Percentiles rank a stretch among this genome's conserved stretches.
These are phyloP conservation scores for Globisporangium iwayamae DNA, from an alignment of 352 stramenopile genomes.

Conservation along the genomic window DNA sequence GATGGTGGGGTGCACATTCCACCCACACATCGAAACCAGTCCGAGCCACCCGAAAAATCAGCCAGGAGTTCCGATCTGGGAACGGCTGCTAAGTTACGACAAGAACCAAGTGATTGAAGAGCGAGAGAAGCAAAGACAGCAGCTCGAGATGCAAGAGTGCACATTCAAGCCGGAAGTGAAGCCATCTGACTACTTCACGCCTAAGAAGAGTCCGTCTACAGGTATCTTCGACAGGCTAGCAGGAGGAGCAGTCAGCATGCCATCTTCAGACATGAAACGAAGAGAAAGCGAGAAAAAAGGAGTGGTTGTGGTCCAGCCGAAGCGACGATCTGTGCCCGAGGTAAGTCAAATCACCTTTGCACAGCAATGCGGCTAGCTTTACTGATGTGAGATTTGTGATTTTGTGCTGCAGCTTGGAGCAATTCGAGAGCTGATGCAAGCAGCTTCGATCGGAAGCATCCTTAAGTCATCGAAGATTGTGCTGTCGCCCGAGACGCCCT, in stretches of 20 bases:
- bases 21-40: slow-evolving; percentile 54
- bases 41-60: slow-evolving; percentile 27
- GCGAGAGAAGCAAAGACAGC: slow-evolving; percentile 64
- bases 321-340: slow-evolving; percentile 30
- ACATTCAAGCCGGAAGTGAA: slow-evolving; percentile 82
- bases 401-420: slow-evolving; percentile 10
- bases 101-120: slow-evolving; percentile 80
- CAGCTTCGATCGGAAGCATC: slow-evolving; percentile 36
- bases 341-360: slow-evolving; percentile 10
- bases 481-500: slow-evolving; percentile 18
- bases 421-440: slow-evolving; percentile 17
- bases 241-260: slow-evolving; percentile 24
- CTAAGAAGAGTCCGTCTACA: slow-evolving; percentile 32
- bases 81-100: slow-evolving; percentile 69
- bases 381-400: not conserved
- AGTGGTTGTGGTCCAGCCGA: slow-evolving; percentile 6
- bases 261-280: slow-evolving; percentile 28
- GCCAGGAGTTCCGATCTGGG: slow-evolving; percentile 56
- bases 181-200: slow-evolving; percentile 37
- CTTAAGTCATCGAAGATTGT: slow-evolving; percentile 43
- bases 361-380: not conserved
- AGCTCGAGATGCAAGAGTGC: slow-evolving; percentile 70
- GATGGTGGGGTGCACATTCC: slow-evolving; percentile 79
- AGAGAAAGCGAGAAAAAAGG: slow-evolving; percentile 22
- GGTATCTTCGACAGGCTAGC: slow-evolving; percentile 46